Evolutionary conservation across 805 yeast species (phyloP).

Genomic region (Saturnispora silvae): DNA sequence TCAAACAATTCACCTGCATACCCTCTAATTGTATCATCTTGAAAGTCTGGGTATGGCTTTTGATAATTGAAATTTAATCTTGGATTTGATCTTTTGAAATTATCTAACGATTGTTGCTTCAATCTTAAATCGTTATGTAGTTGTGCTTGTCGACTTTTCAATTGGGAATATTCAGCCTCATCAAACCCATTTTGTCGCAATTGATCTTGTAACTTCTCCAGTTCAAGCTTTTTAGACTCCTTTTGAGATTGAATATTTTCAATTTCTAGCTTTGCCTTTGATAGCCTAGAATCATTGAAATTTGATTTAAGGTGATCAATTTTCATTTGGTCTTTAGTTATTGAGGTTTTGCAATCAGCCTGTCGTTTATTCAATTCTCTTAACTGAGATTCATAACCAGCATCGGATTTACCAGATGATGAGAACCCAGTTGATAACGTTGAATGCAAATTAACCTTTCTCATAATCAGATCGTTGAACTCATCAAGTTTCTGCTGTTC

Average conservation of each 20-base stretch:
- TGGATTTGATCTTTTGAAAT: conserved; percentile 51
- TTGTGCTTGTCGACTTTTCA: conserved; percentile 36
- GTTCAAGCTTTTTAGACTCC: conserved; percentile 29
- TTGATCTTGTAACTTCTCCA: conserved; percentile 30
- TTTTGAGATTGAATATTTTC: conserved; percentile 37
- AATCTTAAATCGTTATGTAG: conserved; percentile 35
- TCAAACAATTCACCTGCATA: conserved; percentile 78
- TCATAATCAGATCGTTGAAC: conserved; percentile 37
- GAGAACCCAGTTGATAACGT: conserved; percentile 86
- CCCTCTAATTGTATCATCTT: conserved; percentile 63
- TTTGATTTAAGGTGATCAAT: conserved; percentile 37
- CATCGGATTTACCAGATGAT: conserved; percentile 61
- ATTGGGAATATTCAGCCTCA: conserved; percentile 31
- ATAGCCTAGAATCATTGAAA: conserved; percentile 36
- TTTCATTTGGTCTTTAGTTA: conserved; percentile 51
- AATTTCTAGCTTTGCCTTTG: conserved; percentile 44
- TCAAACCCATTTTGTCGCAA: conserved; percentile 49
- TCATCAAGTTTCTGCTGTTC: conserved; percentile 34
- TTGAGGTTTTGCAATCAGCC: conserved; percentile 41
- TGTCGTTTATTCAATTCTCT: conserved; percentile 48
- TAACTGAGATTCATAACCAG: conserved; percentile 69
- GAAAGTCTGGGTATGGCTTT: conserved; percentile 51
- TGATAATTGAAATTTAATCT: conserved; percentile 68
- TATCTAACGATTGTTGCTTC: conserved; percentile 39
- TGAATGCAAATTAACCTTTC: conserved; percentile 70